Evolutionary conservation across 352 stramenopile genomes (phyloP), one percentile per base, ranked within the genome.

Genomic region (Phytophthora pinifolia): DNA sequence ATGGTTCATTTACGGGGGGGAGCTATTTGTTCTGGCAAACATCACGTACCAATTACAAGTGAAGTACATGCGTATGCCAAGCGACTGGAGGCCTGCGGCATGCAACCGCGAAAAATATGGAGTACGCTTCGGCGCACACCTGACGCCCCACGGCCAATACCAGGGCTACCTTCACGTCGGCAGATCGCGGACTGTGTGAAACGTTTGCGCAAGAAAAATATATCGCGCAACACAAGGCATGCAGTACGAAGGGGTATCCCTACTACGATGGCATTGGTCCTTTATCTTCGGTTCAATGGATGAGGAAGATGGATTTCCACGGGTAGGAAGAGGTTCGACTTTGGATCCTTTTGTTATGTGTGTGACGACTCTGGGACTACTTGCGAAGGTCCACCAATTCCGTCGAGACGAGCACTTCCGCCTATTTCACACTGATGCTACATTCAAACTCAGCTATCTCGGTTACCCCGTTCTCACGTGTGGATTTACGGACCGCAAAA

Each of bases 391-490:
- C 1, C 39, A 46, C 4, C 51, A 59, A 17, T 14, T 59, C 7
- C 33, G 25, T 4, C 5, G 15, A 3, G n/a, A 46, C 2, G 33
- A 46, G 1, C 32, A 52, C 6, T 51, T 59, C 7, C 10, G 17
- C 4, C 12, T 51, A 4, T 59, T 59, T 36, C 50, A 46, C 9
- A 52, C 51, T 30, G 17, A 59, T 15, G 51, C 42, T 4, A 46
- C 22, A 0, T 41, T 50, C 20, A 50, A 50, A 10, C 13, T 39
- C 2, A 50, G 44, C 10, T 30, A 50, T 9, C 15, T 52, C 1
- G 50, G 42, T 6, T 59, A 58, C n/a, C 39, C 50, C 32, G 50
- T 50, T 9, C 17, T 58, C 14, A 47, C 30, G 3, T 57, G 37
- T 39, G 51, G 51, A 34, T 51, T 59, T 8, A 35, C 37, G 6